These are phyloP conservation scores for Cucurbita ficifolia DNA, from an alignment of 306 rosid species.

Conservation along the genomic window DNA sequence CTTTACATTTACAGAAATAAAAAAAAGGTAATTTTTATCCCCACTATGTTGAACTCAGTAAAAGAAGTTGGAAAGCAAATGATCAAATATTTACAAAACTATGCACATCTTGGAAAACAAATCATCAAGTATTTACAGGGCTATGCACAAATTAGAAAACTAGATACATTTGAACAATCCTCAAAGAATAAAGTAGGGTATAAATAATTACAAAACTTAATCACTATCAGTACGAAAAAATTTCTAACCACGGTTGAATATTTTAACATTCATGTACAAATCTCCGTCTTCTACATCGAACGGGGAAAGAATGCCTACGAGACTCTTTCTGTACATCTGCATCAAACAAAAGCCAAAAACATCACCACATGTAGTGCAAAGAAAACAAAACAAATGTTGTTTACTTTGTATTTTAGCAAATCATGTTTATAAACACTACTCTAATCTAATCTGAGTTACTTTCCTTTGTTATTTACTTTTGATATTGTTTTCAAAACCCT, in stretches of 20 bases:
- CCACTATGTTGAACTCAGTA: neutral
- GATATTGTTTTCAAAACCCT: no score
- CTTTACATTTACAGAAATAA: neutral
- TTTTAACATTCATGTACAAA: slow-evolving; percentile 7
- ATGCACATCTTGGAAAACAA: neutral
- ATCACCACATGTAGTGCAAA: neutral
- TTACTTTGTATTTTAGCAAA: neutral
- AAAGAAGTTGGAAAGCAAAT: neutral
- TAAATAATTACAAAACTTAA: neutral
- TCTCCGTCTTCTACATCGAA: slow-evolving; percentile 3
- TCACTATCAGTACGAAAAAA: neutral
- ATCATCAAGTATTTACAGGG: neutral
- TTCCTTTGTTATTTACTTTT: neutral
- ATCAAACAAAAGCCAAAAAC: neutral
- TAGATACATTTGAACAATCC: neutral
- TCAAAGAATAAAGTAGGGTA: neutral
- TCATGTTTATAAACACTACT: neutral
- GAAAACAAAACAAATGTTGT: neutral
- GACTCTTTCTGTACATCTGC: slow-evolving; percentile 18
- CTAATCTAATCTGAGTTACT: neutral
- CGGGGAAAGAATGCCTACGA: slow-evolving; percentile 16
- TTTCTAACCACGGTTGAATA: neutral
- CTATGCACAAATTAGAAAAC: neutral
- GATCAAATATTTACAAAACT: neutral
- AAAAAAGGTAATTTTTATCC: neutral